Conservation (phyloP, 1,284 basidiomycete species). For the Marasmius tenuissimus region DNA sequence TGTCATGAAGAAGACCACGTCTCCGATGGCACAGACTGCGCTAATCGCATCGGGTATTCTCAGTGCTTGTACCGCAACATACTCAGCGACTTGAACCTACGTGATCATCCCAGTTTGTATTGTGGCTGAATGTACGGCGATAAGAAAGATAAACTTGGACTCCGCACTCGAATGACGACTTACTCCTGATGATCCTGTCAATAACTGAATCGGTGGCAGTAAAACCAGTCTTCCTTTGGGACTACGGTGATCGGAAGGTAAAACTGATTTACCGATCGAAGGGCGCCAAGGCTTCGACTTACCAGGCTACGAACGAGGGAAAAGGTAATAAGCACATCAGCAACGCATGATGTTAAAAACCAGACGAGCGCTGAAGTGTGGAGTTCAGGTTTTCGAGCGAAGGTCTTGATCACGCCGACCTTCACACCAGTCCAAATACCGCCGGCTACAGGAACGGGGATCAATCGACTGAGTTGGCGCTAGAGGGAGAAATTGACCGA, state of each 20-base stretch:
- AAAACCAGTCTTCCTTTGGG: slow-evolving; percentile 44
- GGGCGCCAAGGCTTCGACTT: slow-evolving; percentile 11
- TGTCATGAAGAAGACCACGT: slow-evolving; percentile 49
- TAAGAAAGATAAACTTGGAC: neutral
- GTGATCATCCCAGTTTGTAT: slow-evolving; percentile 49
- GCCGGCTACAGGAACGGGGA: slow-evolving; percentile 31
- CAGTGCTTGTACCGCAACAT: neutral
- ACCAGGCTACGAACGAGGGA: slow-evolving; percentile 46
- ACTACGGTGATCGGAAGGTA: slow-evolving; percentile 22
- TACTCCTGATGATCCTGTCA: slow-evolving; percentile 45
- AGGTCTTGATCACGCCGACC: slow-evolving; percentile 35
- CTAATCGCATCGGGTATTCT: slow-evolving; percentile 16
- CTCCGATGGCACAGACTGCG: slow-evolving; percentile 39
- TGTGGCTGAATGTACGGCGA: slow-evolving; percentile 32
- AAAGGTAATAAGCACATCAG: slow-evolving; percentile 47
- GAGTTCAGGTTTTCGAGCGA: slow-evolving; percentile 40
- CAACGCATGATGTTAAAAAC: slow-evolving; percentile 44
- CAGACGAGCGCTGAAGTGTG: slow-evolving; percentile 45
- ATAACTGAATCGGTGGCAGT: slow-evolving; percentile 43
- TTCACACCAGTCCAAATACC: slow-evolving; percentile 42
- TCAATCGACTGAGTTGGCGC: neutral
- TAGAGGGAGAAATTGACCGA: slow-evolving; percentile 14
- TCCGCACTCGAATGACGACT: slow-evolving; percentile 8
- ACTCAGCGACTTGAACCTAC: slow-evolving; percentile 21
- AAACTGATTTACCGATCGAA: neutral